These are phyloP conservation scores for Theileria equi DNA, from an alignment of 169 alveolate species.

Conservation along the genomic window DNA sequence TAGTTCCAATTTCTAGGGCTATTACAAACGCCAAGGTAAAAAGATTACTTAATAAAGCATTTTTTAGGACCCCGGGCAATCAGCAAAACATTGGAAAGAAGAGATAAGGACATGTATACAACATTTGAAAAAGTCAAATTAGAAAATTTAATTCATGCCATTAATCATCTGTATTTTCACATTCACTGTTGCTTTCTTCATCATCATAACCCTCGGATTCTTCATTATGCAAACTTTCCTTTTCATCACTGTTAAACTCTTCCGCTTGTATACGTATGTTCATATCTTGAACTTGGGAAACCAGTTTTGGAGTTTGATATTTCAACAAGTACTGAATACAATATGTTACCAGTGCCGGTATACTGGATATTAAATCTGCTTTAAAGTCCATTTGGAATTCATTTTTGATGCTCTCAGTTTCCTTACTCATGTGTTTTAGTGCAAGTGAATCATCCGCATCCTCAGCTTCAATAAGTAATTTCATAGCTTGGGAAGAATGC, in stretches of 20 bases:
- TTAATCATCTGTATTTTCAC: background rate
- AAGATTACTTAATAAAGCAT: no score
- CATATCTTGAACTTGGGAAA: constrained; percentile 44
- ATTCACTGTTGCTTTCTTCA: constrained; percentile 14
- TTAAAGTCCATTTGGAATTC: constrained; percentile 53
- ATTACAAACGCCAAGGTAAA: constrained; percentile 37
- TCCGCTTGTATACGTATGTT: constrained; percentile 45
- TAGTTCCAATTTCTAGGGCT: constrained; percentile 57
- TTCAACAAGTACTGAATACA: constrained; percentile 49
- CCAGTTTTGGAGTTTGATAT: constrained; percentile 42
- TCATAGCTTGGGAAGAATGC: constrained; percentile 16
- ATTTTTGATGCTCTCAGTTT: constrained; percentile 18
- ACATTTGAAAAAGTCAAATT: background rate
- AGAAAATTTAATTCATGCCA: background rate
- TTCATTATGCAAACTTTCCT: constrained; percentile 12
- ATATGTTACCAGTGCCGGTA: constrained; percentile 62
- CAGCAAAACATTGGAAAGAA: constrained; percentile 53
- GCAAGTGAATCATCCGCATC: constrained; percentile 68
- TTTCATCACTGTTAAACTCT: constrained; percentile 19
- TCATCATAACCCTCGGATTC: constrained; percentile 20
- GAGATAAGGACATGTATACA: constrained; percentile 16
- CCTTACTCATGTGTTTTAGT: constrained; percentile 52
- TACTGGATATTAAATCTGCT: constrained; percentile 40
- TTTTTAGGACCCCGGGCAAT: constrained; percentile 38
- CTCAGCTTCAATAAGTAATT: constrained; percentile 61